Evolutionary conservation across 805 yeast genomes (phyloP).

Genomic region (Pichia californica): DNA sequence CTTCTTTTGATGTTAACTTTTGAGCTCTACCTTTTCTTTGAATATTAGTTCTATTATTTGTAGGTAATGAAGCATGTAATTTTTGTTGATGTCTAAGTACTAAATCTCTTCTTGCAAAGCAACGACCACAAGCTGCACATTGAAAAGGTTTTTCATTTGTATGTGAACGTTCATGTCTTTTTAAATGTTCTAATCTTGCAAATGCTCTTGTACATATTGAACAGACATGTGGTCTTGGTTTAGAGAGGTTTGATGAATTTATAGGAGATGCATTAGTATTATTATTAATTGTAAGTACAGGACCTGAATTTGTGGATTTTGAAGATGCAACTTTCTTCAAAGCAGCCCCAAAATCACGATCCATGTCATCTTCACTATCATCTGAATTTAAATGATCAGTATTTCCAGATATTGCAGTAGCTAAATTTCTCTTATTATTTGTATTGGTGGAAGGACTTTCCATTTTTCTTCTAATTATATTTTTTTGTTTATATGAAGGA

Average conservation of each 20-base stretch:
- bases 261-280: no score
- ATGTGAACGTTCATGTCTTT: constrained; percentile 89
- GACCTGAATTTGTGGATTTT: constrained; percentile 55
- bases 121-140: constrained; percentile 93
- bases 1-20: constrained; percentile 21
- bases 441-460: background rate
- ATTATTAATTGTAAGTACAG: no score
- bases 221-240: constrained; percentile 92
- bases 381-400: background rate
- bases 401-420: no score
- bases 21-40: constrained; percentile 28
- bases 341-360: constrained; percentile 5
- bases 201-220: constrained; percentile 89
- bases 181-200: constrained; percentile 90
- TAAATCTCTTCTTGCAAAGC: constrained; percentile 86
- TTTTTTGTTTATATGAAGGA: no score
- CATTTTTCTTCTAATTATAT: background rate
- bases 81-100: constrained; percentile 93
- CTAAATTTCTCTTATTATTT: background rate
- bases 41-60: constrained; percentile 28
- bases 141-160: constrained; percentile 95
- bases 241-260: no score
- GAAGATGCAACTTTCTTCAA: constrained; percentile 9
- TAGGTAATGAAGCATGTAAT: constrained; percentile 57
- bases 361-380: background rate